Base-by-base conservation (phyloP, 352 stramenopile genomes). In the Globisporangium radiosum region DNA sequence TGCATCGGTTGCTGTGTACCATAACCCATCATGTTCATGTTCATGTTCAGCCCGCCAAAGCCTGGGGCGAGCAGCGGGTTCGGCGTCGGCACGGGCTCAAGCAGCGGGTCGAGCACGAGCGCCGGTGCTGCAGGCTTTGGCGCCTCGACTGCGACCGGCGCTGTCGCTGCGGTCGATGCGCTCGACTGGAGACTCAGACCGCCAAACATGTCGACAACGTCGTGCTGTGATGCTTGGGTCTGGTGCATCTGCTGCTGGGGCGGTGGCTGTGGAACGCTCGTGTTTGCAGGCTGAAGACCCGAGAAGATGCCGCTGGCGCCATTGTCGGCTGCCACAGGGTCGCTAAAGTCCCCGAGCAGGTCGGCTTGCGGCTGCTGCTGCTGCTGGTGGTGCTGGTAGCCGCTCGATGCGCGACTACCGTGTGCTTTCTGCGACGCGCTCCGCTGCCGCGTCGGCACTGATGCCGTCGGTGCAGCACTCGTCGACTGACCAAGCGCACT, bases 161-260 rank as follows among this genome's bases (percentile, higher is more conserved):
- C 10, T 14, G 14, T 54, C 13, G 38, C 55, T 52, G 50, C 47
- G 15, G 51, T 56, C 61, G 74, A 67, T 49, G 73, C 67, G 54
- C 69, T 81, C 36, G 62, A 59, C 59, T 88, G 81, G 52, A 93
- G 70, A 48, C 71, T 73, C 51, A 93, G 58, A 17, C 83, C 83
- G 33, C 83, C 83, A 64, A 93, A 93, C 83, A 93, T 93, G 59
- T 91, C 75, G 8, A 73, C 56, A 38, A 79, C 63, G 47, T 74
- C 69, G 45, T 72, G 7, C 40, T 8, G 25, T 3, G 25, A 3
- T 33, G 25, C 25, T 33, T 33, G 25, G 25, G 25, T 33, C 25
- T 33, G 64, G 17, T 68, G 64, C 48, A 75, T 14, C n/a, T 49
- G 45, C 17, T 50, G 45, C 13, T 50, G 45, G 14, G 15, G 72